Base-by-base conservation (phyloP, 177 flowering plant genomes). In the Vitis hybrid region DNA sequence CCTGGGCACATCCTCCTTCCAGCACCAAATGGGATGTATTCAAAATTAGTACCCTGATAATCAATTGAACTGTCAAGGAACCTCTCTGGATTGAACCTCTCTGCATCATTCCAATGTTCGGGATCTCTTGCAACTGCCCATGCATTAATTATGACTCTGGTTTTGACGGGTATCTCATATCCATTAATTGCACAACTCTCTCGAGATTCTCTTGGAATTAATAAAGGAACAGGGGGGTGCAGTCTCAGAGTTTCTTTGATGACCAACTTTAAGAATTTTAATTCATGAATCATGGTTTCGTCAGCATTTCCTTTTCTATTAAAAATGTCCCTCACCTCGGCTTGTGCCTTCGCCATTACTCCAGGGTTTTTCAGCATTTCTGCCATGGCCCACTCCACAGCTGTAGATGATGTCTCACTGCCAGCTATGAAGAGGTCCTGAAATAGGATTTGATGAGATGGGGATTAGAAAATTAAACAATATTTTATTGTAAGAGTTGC, bases 1-100 rank as follows among this genome's bases (percentile, higher is more conserved):
- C 86, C 91, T 1, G 88, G 87, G 54, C 90, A 88, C 8, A 81
- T 82, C 63, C 92, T 84, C 63, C 86, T 78, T 27, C 90, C 90
- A 9, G 80, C 80, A 2, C 89, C 86, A 74, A 86, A 86, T 51
- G 89, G 87, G 13, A 80, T 77, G 55, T 27, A 83, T 11, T 84
- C 76, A 52, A 79, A 82, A 61, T 77, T 52, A 15, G 63, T 61
- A 1, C 87, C 90, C 49, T 75, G 79, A 64, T 58, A 83, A 68
- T 84, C 86, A 3, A 83, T 61, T 6, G 75, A 35, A 41, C 72
- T 70, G 10, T 75, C 75, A 2, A 68, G 17, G 53, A 85, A 87
- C 61, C 91, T 84, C 71, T 87, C 91, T 1, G 91, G 89, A 21
- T 63, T 27, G 58, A 85, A 85, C 2, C 6, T 78, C 14, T 87